Evolutionary conservation across 345 rosid species (phyloP).

Genomic region (Excoecaria agallocha): DNA sequence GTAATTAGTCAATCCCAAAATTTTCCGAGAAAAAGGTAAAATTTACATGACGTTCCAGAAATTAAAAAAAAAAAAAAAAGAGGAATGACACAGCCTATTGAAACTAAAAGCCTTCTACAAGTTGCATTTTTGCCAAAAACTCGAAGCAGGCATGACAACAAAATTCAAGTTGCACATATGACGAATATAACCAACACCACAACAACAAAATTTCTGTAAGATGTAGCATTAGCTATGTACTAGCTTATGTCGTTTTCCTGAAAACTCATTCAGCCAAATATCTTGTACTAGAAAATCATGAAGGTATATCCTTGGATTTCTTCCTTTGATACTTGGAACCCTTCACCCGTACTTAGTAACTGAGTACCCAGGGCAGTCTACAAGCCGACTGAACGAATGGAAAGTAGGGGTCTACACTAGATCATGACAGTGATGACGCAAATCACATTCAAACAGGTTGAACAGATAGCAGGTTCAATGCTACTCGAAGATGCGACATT

Average conservation of each 20-base stretch:
- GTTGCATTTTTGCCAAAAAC: no score
- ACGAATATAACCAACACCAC: no score
- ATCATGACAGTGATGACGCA: constrained; percentile 9
- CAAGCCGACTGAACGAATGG: constrained; percentile 4
- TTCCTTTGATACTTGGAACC: background rate
- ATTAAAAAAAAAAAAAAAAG: no score
- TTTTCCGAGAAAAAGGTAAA: no score
- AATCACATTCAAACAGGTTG: background rate
- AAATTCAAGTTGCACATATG: no score
- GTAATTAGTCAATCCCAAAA: no score
- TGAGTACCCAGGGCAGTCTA: background rate
- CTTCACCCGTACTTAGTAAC: background rate
- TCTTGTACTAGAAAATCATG: background rate
- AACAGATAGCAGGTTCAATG: constrained; percentile 20
- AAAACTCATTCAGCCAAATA: background rate
- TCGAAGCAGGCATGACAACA: no score
- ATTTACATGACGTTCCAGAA: no score
- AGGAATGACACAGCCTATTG: no score
- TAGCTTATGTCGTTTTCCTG: background rate
- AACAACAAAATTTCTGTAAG: background rate
- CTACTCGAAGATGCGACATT: constrained; percentile 7
- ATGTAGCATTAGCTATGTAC: background rate
- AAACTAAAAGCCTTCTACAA: no score
- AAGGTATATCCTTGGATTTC: constrained; percentile 2
- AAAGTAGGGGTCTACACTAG: constrained; percentile 6